These are phyloP conservation scores for Nematocida sp. DNA, from an alignment of 371 early-diverging fungal species.

Conservation along the genomic window DNA sequence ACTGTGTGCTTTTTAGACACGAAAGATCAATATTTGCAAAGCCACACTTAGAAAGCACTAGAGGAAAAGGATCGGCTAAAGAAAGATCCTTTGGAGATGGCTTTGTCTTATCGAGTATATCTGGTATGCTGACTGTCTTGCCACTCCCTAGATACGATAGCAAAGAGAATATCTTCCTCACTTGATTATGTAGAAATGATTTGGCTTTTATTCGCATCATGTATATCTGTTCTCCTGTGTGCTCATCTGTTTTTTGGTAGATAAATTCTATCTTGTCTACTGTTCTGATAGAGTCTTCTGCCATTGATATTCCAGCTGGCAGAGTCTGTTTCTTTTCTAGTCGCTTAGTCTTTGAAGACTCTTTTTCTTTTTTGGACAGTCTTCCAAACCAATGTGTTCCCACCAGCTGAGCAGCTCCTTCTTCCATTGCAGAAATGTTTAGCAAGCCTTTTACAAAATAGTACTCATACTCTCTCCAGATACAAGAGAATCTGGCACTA, in stretches of 20 bases:
- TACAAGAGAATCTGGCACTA: slow-evolving; percentile 78
- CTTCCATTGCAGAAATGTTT: slow-evolving; percentile 71
- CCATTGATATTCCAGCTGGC: slow-evolving; percentile 44
- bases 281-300: slow-evolving; percentile 37
- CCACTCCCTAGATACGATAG: slow-evolving; percentile 49
- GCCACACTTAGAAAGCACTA: slow-evolving; percentile 52
- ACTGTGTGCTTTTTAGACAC: neutral
- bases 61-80: slow-evolving; percentile 44
- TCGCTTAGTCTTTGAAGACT: slow-evolving; percentile 47
- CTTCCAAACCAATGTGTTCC: slow-evolving; percentile 77
- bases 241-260: too few species aligned
- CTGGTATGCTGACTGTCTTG: neutral
- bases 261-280: slow-evolving; percentile 30
- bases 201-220: slow-evolving; percentile 55
- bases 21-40: slow-evolving; percentile 3
- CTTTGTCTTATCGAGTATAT: slow-evolving; percentile 28
- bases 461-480: slow-evolving; percentile 78
- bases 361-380: slow-evolving; percentile 77
- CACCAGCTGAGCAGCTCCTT: slow-evolving; percentile 69
- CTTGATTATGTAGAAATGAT: slow-evolving; percentile 64
- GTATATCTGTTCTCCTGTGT: slow-evolving; percentile 26
- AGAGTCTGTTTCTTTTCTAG: slow-evolving; percentile 37
- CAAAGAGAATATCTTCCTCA: slow-evolving; percentile 61
- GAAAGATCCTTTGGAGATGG: neutral
- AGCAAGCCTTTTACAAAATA: slow-evolving; percentile 70